Base-by-base conservation (phyloP, 495 filamentous ascomycete genomes). In the Penicillium coprophilum region DNA sequence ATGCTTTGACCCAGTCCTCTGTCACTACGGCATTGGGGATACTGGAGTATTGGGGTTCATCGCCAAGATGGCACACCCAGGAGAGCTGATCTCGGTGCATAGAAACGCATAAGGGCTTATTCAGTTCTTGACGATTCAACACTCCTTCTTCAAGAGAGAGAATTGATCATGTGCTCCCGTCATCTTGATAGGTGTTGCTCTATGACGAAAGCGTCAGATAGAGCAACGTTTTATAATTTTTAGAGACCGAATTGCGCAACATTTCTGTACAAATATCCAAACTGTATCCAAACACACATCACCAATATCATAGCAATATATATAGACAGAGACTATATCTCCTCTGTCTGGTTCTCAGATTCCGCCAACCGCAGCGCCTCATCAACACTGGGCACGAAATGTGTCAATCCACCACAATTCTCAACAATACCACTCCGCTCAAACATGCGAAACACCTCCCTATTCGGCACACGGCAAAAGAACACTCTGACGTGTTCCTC, bases 361-460 rank as follows among this genome's bases (percentile, higher is more conserved):
- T 96, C 91, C 4, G 88, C 88, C 73, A 92, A 66, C 53, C 83
- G 83, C 62, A 97, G 68, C 19, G 94, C 94, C 64, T 95, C 88
- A 34, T 90, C 85, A 10, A 98, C 90, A 63, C 86, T 86, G 20
- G 82, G 77, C 15, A 96, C 88, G 72, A 97, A 96, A 64, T 93
- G 85, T 7, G 74, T 62, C 63, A 82, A 73, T 0, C 94, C 88
- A 23, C 94, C 89, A 55, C 85, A 86, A 38, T 83, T 71, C 34
- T 91, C 88, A 15, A 96, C 80, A 62, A 97, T 96, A 20, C 94
- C 92, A 61, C 88, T 92, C 36, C 82, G 74, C 21, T 85, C 77
- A 69, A 97, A 88, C 64, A 89, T 76, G 54, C 79, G 70, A 75
- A 86, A 93, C 0, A 97, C 87, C 13, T 80, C 69, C 41, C 79